A percentile compares a stretch with the other conserved stretches of the same genome.
phyloP scores from a whole-genome alignment of 169 alveolate genomes.

The Plasmodium vinckei region DNA sequence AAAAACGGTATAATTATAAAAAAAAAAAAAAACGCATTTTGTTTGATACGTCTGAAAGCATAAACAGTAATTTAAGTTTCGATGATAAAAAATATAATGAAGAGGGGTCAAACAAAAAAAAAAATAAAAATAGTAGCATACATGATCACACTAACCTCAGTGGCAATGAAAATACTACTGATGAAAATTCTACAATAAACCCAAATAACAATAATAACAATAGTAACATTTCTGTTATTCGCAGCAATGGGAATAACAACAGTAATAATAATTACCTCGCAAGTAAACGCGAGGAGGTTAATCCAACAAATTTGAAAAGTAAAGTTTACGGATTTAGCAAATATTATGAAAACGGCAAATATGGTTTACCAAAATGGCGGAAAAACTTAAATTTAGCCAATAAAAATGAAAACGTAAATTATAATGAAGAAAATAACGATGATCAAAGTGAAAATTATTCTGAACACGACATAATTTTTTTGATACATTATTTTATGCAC shows the following conservation, averaged over 20 bases:
- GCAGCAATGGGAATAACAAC: not conserved
- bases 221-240: not conserved
- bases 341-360: not conserved
- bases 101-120: not conserved
- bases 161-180: not conserved
- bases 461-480: conserved; percentile 41
- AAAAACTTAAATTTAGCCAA: not conserved
- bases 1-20: conserved; percentile 45
- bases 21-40: conserved; percentile 34
- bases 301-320: not conserved
- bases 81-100: not conserved
- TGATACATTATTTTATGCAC: conserved; percentile 45
- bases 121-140: too few species aligned
- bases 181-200: not conserved
- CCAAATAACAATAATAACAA: not conserved
- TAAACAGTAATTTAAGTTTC: not conserved
- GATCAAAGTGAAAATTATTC: conserved; percentile 27
- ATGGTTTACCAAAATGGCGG: not conserved
- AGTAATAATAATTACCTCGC: not conserved
- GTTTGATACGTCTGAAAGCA: conserved; percentile 4
- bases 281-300: not conserved
- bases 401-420: conserved; percentile 8
- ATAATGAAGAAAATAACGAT: conserved; percentile 1
- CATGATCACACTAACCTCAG: too few species aligned
- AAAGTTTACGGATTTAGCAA: not conserved